Evolutionary conservation across 2,329 filamentous ascomycete species (phyloP).

Genomic region (Cladosporium austrohemisphaericum): DNA sequence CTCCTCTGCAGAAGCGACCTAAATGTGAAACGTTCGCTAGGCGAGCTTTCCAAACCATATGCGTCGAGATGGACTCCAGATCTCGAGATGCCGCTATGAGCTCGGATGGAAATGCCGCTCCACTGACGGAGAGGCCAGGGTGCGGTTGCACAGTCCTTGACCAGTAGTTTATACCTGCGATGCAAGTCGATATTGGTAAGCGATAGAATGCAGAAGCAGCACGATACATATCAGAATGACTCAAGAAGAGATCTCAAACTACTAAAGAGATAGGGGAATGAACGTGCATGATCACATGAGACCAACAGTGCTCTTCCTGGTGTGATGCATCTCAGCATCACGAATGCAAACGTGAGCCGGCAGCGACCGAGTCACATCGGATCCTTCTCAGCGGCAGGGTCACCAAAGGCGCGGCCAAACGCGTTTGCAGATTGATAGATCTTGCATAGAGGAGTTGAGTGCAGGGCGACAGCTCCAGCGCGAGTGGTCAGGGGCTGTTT

Average conservation of each 20-base stretch:
- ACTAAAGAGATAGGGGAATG: background rate
- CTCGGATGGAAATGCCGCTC: slow-evolving; percentile 5
- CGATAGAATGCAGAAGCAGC: no score
- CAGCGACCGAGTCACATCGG: background rate
- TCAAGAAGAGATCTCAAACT: background rate
- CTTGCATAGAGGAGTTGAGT: background rate
- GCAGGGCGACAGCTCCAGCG: background rate
- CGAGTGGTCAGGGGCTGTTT: slow-evolving; percentile 4
- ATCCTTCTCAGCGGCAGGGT: background rate
- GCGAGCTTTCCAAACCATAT: slow-evolving; percentile 7
- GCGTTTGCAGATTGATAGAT: slow-evolving; percentile 1
- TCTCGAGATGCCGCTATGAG: background rate
- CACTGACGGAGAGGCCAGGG: background rate
- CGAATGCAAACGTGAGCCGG: no score
- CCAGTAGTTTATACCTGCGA: no score
- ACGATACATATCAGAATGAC: no score
- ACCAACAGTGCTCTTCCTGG: background rate
- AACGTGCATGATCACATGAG: background rate
- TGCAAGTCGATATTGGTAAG: no score
- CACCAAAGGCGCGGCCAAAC: background rate
- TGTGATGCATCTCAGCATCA: no score
- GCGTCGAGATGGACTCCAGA: slow-evolving; percentile 13
- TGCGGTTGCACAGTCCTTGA: slow-evolving; percentile 7
- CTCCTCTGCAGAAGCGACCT: slow-evolving; percentile 13
- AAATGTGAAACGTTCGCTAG: slow-evolving; percentile 14